These are phyloP conservation scores for Glycine latifolia DNA, from an alignment of 306 rosid species.

Conservation along the genomic window DNA sequence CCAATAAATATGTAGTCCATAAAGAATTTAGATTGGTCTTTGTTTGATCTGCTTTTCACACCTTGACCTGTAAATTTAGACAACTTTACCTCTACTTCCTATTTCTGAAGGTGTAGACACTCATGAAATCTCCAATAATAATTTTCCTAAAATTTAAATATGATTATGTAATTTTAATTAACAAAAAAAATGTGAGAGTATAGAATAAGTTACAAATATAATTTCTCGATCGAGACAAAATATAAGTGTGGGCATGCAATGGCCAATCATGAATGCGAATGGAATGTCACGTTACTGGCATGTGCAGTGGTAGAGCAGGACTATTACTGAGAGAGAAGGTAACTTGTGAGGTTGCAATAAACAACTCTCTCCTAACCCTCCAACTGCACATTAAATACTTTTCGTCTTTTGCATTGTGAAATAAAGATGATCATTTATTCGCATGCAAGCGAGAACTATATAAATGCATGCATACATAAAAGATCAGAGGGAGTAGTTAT, in stretches of 20 bases:
- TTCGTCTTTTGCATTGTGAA: neutral
- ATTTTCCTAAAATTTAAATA: too few species aligned
- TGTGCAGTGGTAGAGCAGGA: constrained; percentile 47
- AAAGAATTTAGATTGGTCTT: too few species aligned
- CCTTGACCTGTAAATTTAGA: too few species aligned
- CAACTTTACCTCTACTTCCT: too few species aligned
- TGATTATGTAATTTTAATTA: too few species aligned
- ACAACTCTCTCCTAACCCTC: constrained; percentile 43
- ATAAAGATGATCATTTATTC: neutral
- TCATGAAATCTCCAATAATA: too few species aligned
- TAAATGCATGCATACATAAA: constrained; percentile 46
- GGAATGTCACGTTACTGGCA: constrained; percentile 42
- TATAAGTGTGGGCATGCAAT: constrained; percentile 14
- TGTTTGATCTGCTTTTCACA: too few species aligned
- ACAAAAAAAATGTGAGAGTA: neutral
- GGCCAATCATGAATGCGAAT: constrained; percentile 46
- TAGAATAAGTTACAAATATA: neutral
- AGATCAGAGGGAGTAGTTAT: neutral
- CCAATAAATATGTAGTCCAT: too few species aligned
- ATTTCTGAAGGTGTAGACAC: too few species aligned
- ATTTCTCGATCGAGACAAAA: neutral
- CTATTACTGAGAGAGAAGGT: neutral
- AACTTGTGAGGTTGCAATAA: constrained; percentile 50
- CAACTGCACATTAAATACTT: constrained; percentile 38
- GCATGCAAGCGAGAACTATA: constrained; percentile 40